Evolutionary conservation across 768 basidiomycete genomes (phyloP).

Genomic region (Phylloporus sp.): DNA sequence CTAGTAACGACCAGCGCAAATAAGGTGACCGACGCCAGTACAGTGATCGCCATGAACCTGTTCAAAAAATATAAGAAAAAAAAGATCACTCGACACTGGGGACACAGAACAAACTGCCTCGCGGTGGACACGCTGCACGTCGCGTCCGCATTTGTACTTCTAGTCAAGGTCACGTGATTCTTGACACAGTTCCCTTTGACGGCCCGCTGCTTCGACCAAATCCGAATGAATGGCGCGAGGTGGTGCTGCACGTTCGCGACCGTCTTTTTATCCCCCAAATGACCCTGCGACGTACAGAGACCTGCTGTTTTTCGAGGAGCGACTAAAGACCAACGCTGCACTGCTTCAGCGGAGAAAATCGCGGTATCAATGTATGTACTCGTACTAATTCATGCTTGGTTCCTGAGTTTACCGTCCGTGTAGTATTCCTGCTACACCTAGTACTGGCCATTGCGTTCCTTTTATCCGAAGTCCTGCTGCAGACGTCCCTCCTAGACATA

Average conservation of each 20-base stretch:
- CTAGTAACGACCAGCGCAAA: conserved; percentile 44
- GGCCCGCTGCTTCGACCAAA: neutral
- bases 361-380: conserved; percentile 71
- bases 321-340: conserved; percentile 92
- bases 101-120: conserved; percentile 24
- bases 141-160: conserved; percentile 23
- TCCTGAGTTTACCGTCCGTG: conserved; percentile 9
- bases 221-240: conserved; percentile 25
- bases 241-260: conserved; percentile 20
- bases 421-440: conserved; percentile 76
- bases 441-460: conserved; percentile 66
- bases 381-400: conserved; percentile 6
- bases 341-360: conserved; percentile 73
- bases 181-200: neutral
- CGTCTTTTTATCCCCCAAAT: conserved; percentile 56
- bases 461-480: conserved; percentile 68
- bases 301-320: conserved; percentile 88
- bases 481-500: conserved; percentile 61
- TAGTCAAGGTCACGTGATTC: conserved; percentile 19
- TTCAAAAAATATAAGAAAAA: conserved; percentile 2
- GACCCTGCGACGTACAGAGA: conserved; percentile 84
- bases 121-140: conserved; percentile 16
- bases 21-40: conserved; percentile 38
- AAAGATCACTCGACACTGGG: conserved; percentile 6
- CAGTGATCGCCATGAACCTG: conserved; percentile 33